phyloP scores from a whole-genome alignment of 371 early-diverging fungal genomes.

The Parasitella parasitica region DNA sequence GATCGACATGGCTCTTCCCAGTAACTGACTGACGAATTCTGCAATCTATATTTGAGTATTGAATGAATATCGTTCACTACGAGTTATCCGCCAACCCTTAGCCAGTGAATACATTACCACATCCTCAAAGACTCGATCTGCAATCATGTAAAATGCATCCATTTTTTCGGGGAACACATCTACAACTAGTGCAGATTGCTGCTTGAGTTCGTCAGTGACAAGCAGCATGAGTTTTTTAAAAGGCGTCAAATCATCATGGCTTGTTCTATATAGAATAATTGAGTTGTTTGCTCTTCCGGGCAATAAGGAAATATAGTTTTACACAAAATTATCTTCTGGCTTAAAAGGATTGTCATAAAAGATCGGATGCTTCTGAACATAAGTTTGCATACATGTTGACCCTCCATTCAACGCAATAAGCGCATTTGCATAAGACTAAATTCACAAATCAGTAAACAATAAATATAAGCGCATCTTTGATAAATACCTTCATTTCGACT shows the following conservation, averaged over 20 bases:
- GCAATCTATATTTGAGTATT: constrained; percentile 33
- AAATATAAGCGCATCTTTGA: constrained; percentile 1
- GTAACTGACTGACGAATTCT: constrained; percentile 43
- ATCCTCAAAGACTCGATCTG: constrained; percentile 68
- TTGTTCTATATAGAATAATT: constrained; percentile 12
- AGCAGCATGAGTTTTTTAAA: constrained; percentile 45
- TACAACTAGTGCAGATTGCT: constrained; percentile 64
- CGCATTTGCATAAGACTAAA: constrained; percentile 66
- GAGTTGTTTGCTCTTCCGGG: neutral
- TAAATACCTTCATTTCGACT: constrained; percentile 71
- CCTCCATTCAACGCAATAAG: constrained; percentile 79
- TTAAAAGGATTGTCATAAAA: constrained; percentile 79
- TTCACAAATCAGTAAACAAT: neutral
- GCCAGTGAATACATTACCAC: constrained; percentile 39
- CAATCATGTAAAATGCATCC: constrained; percentile 58
- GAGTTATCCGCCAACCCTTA: neutral
- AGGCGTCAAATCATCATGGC: constrained; percentile 34
- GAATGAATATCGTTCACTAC: neutral
- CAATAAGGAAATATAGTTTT: neutral
- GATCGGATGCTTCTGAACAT: constrained; percentile 82
- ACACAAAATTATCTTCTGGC: constrained; percentile 61
- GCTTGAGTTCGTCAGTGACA: constrained; percentile 53
- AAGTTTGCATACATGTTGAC: constrained; percentile 72
- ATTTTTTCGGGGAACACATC: constrained; percentile 70
- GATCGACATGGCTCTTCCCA: constrained; percentile 39